Evolutionary conservation across 805 yeast species (phyloP).

Genomic region (Kuraishia floccosa): DNA sequence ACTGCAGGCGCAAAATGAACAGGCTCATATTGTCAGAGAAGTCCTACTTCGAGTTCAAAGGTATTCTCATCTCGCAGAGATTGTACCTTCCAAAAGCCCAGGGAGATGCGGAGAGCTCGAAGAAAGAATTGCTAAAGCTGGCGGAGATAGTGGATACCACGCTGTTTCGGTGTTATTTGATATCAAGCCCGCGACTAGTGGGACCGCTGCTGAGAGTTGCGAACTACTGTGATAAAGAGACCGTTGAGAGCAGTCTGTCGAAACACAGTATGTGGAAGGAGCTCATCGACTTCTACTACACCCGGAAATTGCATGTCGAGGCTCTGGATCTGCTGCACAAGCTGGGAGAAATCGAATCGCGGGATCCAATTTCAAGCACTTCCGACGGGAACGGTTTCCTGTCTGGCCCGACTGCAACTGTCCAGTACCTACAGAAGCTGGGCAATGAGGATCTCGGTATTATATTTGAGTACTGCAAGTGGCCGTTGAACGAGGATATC

Average conservation of each 20-base stretch:
- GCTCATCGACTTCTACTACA: constrained; percentile 65
- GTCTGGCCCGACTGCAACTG: constrained; percentile 28
- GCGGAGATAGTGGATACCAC: constrained; percentile 57
- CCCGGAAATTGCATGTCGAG: constrained; percentile 47
- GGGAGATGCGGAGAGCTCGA: constrained; percentile 5
- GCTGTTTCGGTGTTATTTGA: constrained; percentile 61
- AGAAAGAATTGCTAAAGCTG: constrained; percentile 21
- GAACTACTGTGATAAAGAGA: constrained; percentile 58
- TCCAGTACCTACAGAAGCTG: constrained; percentile 49
- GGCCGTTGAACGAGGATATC: constrained; percentile 31
- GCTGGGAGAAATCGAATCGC: constrained; percentile 9
- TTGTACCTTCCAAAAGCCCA: constrained; percentile 20
- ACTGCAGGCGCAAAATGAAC: constrained; percentile 36
- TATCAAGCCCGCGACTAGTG: constrained; percentile 59
- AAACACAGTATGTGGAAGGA: constrained; percentile 45
- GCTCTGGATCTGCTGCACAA: constrained; percentile 53
- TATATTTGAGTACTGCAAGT: constrained; percentile 43
- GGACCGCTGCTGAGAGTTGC: constrained; percentile 75
- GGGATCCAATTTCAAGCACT: no score
- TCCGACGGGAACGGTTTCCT: neutral
- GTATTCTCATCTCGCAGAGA: constrained; percentile 25
- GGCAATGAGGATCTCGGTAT: constrained; percentile 35
- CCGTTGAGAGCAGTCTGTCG: constrained; percentile 45
- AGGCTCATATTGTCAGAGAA: constrained; percentile 25
- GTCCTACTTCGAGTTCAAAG: constrained; percentile 31